Evolutionary conservation across 257 asterid species (phyloP), one percentile per base, ranked within the genome.

Genomic region (Solanum piurae): DNA sequence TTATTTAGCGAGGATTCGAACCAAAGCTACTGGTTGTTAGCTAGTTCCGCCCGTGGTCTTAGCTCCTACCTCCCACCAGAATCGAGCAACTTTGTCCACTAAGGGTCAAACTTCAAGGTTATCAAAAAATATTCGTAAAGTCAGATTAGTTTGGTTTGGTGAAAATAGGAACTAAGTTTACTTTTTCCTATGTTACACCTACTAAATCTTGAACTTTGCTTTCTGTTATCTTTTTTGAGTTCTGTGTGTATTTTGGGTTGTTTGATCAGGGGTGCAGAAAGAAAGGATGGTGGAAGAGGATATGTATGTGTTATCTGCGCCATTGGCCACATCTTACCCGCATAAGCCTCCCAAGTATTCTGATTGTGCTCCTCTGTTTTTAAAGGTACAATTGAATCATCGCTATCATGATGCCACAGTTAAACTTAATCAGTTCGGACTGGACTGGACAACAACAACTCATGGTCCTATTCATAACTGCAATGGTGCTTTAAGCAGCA

Each of bases 271-370:
- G 64, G 98, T 97, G 77, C 99, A 93, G 93, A 96, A 97, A 93
- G 99, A 96, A 93, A 94, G 99, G 93, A 97, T 97, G 99, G 86
- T 90, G 93, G 97, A 93, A 46, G 98, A 95, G 86, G 99, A 95
- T 87, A 96, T 97, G 99, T 95, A 95, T 89, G 95, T 94, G 88
- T 85, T 97, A 92, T 89, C 89, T 86, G 95, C 92, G 33, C 98
- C 99, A 38, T 76, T 89, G 87, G 91, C 97, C 3, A 96, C 96
- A 92, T 97, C 98, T 13, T 95, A 98, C 95, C 98, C 98, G 0
- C 84, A 92, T 90, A 96, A 94, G 93, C 94, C 98, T 87, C 98
- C 98, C 60, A 96, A 97, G 88, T 97, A 98, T 89, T 93, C 98
- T 91, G 99, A 97, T 89, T 94, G 99, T 73, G 98, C 95, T 9